Evolutionary conservation across 2,329 filamentous ascomycete genomes (phyloP), one percentile per base, ranked within the genome.

Genomic region (Lojkania enalia): DNA sequence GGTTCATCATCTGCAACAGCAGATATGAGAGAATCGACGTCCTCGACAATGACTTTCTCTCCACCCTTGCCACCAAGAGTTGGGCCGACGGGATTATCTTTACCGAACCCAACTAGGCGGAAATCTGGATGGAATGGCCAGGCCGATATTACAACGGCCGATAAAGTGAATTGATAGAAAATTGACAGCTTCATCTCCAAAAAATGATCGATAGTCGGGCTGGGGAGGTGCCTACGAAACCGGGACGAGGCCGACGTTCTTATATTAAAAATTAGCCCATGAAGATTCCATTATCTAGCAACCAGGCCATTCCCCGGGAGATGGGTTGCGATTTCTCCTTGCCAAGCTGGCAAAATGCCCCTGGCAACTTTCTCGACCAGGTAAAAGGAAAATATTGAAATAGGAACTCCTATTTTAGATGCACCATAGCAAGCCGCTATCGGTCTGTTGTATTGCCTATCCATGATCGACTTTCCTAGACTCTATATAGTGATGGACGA

Each of bases 41-140:
- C 61, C 13, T 54, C 48, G 12, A 69, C 64, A 5, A 57, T 62
- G 25, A 66, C 53, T 15, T 54, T 66, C 20, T 57, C 50, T 32
- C 62, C 61, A 3, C 51, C 48, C 35, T 58, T 46, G 9, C 66
- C 65, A 29, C 66, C 64, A 23, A 62, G 67, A 2, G 64, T 67
- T 16, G 61, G 40, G 12, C 64, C 64, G 25, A 66, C 46, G 15
- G 63, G 65, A 29, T 68, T 68, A 35, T 66, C 61, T 44, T 65
- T 67, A 20, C 48, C 64, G 39, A 60, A 67, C 5, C 64, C 65
- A 12, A 62, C 61, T 6, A 67, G 61, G 20, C 46, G 46, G 42
- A 62, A 68, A 43, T 63, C 57, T 15, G 31, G 29, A 27, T 46
- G 51, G 23, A 55, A 39, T 1, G 61, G 63, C 2, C 36, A 35